phyloP scores from a whole-genome alignment of 78 protist genomes.

The Dictyostelium capitatum region DNA sequence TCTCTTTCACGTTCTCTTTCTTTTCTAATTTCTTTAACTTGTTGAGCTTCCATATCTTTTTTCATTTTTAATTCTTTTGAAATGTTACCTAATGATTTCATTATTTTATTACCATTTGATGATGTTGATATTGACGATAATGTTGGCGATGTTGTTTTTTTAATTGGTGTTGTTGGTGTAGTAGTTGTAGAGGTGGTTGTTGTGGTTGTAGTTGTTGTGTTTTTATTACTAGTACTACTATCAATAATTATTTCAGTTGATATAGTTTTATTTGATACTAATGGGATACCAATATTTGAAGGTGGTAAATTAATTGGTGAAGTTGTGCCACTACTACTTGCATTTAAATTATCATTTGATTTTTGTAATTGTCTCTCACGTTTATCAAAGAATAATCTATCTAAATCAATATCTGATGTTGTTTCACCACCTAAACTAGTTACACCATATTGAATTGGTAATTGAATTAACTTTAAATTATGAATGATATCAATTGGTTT shows the following conservation, averaged over 20 bases:
- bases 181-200: neutral
- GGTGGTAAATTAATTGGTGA: neutral
- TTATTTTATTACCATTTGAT: neutral
- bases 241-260: neutral
- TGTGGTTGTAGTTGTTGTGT: neutral
- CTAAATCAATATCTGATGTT: constrained; percentile 64
- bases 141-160: neutral
- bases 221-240: neutral
- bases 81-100: neutral
- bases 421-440: constrained; percentile 64
- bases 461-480: constrained; percentile 61
- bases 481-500: constrained; percentile 86
- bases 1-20: constrained; percentile 27
- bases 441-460: constrained; percentile 56
- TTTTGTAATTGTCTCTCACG: constrained; percentile 32
- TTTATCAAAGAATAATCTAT: constrained; percentile 70
- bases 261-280: neutral
- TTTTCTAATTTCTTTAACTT: neutral
- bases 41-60: constrained; percentile 5
- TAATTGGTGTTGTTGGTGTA: neutral
- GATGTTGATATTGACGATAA: neutral
- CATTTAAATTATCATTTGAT: neutral
- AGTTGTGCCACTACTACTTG: neutral
- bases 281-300: too few species aligned
- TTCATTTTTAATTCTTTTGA: constrained; percentile 5